phyloP scores from a whole-genome alignment of 352 stramenopile genomes.

The Peronospora tabacina region DNA sequence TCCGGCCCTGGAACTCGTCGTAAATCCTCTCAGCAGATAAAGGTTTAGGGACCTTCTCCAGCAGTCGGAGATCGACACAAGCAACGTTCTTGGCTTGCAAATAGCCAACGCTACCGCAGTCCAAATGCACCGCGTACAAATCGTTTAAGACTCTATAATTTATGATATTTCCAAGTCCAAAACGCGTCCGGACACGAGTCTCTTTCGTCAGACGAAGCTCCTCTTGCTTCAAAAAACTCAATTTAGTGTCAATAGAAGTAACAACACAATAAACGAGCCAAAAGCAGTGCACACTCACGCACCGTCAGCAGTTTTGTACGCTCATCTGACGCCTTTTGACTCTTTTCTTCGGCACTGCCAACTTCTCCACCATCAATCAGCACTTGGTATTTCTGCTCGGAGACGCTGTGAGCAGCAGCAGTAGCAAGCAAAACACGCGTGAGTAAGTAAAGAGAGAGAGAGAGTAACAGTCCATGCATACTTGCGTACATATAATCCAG shows the following conservation, averaged over 20 bases:
- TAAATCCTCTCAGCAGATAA: conserved; percentile 58
- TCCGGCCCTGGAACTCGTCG: conserved; percentile 55
- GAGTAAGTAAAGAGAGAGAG: background rate
- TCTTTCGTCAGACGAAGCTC: conserved; percentile 24
- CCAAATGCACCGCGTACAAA: conserved; percentile 33
- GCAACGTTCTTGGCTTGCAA: conserved; percentile 42
- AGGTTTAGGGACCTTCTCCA: conserved; percentile 59
- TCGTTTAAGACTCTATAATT: conserved; percentile 25
- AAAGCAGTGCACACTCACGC: background rate
- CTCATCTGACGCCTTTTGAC: conserved; percentile 2
- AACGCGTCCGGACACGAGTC: conserved; percentile 24
- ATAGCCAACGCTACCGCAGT: conserved; percentile 26
- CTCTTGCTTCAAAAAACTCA: conserved; percentile 15
- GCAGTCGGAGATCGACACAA: conserved; percentile 59
- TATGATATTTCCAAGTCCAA: conserved; percentile 19
- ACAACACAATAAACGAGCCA: background rate
- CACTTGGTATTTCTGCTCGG: conserved; percentile 30
- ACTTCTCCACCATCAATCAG: background rate
- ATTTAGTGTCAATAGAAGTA: background rate
- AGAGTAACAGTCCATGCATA: background rate
- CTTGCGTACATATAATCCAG: conserved; percentile 23
- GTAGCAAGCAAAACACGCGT: background rate
- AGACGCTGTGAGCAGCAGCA: conserved; percentile 14
- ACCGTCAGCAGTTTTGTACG: conserved; percentile 36
- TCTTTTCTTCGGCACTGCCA: background rate